Evolutionary conservation across 768 basidiomycete genomes (phyloP).

Genomic region (Inosperma sp.): DNA sequence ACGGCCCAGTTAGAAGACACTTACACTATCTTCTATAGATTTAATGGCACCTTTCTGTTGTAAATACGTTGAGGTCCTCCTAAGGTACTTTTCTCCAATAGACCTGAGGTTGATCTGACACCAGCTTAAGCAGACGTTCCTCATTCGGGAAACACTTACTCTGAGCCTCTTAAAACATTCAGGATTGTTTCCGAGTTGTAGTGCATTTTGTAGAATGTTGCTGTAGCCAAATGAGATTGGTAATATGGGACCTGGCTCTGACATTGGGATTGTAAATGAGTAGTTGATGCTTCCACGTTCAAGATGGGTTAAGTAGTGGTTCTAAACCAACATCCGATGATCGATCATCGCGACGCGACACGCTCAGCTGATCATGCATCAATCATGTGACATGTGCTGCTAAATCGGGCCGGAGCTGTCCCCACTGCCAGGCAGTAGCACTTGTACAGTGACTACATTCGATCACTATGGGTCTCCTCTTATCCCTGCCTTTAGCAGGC

Average conservation of each 20-base stretch:
- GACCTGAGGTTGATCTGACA: neutral
- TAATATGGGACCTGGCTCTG: neutral
- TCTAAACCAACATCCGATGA: too few relatives aligned
- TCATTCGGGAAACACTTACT: neutral
- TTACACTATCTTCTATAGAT: too few relatives aligned
- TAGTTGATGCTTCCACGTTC: too few relatives aligned
- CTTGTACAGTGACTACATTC: neutral
- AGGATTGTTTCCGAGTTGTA: neutral
- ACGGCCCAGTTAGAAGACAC: too few relatives aligned
- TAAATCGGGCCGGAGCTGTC: too few relatives aligned
- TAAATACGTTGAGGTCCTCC: too few relatives aligned
- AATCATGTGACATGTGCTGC: too few relatives aligned
- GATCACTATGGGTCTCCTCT: constrained; percentile 60
- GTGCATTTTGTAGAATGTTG: neutral
- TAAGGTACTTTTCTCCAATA: neutral
- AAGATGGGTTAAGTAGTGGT: too few relatives aligned
- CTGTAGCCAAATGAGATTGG: neutral
- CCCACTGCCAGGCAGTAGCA: neutral
- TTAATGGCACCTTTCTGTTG: too few relatives aligned
- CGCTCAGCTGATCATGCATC: too few relatives aligned
- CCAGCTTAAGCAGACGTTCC: neutral
- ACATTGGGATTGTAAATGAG: neutral
- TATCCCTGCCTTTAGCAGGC: constrained; percentile 71
- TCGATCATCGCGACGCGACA: too few relatives aligned
- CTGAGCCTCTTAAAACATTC: neutral